Evolutionary conservation across 2,329 filamentous ascomycete genomes (phyloP), one percentile per base, ranked within the genome.

Genomic region (Ceratocystis papillata): DNA sequence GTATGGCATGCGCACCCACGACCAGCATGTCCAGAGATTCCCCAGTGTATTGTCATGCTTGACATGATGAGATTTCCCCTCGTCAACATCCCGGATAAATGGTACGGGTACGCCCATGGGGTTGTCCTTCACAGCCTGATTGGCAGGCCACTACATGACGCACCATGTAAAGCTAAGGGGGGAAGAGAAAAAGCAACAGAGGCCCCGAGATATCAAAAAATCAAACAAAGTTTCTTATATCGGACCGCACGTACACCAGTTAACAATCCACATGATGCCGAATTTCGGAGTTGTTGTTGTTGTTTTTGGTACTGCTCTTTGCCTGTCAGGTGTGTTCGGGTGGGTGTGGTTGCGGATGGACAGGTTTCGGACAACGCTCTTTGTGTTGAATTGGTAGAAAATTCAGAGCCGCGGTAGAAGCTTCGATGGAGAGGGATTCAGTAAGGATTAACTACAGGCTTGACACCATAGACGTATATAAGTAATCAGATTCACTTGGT

Each of bases 181-280:
- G 4, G 30, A 0, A 6, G 22, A 55, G 25, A 57, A 30, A 30
- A 57, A 57, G 22, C 28, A 30, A 17, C 8, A 57, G 53, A 57
- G 53, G 22, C 28, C 22, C 10, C 22, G 8, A 20, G 48, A 50
- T 50, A 8, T 57, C 50, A 28, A 25, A 30, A 33, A 33, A 50
- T 3, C n/a, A 50, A n/a, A 20, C n/a, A 8, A 10, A 20, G 46
- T 20, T 20, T 7, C 1, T 50, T 22, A 25, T 30, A 30, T 57
- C 25, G 22, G 53, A 28, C 30, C 22, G 53, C 70, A 81, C 85
- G 75, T 90, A 95, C 90, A 95, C 90, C 91, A 96, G 84, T 93
- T 91, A 76, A 96, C 79, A 77, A 96, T 88, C 90, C 90, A 96
- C 91, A 96, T 96, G 70, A 74, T 81, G 78, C 71, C 70, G 68